Percentiles rank a stretch among this genome's conserved stretches.
Evolutionary conservation across 1,139 yeast genomes (phyloP).

Genomic region (Magnusiomyces clavatus): DNA sequence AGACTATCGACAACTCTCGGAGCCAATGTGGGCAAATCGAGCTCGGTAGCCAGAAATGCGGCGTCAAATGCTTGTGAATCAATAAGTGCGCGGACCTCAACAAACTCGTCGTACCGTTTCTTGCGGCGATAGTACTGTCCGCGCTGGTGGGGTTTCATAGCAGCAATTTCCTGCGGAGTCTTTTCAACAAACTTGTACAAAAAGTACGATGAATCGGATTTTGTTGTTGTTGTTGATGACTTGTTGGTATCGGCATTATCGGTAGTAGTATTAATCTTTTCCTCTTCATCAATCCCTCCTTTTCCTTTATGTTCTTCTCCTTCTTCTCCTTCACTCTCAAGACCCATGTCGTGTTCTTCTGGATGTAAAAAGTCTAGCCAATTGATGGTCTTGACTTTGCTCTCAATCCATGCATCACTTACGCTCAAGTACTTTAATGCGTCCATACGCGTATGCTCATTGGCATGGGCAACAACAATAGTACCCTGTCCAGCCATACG

Average conservation of each 20-base stretch:
- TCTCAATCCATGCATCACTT: conserved; percentile 43
- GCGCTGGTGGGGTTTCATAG: conserved; percentile 51
- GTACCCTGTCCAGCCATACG: conserved; percentile 81
- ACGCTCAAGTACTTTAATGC: conserved; percentile 56
- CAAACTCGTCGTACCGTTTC: conserved; percentile 39
- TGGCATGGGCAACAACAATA: conserved; percentile 75
- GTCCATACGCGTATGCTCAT: conserved; percentile 81
- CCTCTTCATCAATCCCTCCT: neutral
- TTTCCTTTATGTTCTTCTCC: neutral
- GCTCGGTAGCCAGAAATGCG: conserved; percentile 61
- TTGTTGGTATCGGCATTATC: neutral
- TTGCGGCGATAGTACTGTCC: conserved; percentile 62
- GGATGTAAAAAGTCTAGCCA: conserved; percentile 82
- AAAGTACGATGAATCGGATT: conserved; percentile 27
- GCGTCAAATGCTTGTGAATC: conserved; percentile 64
- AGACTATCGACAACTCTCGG: conserved; percentile 54
- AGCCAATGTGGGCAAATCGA: conserved; percentile 59
- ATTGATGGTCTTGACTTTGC: conserved; percentile 61
- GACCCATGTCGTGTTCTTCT: conserved; percentile 46
- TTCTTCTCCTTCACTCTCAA: conserved; percentile 39
- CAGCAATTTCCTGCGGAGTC: conserved; percentile 41
- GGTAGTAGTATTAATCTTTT: neutral
- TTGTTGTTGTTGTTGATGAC: neutral
- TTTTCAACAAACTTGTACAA: conserved; percentile 32
- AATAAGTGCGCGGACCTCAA: conserved; percentile 43